Base-by-base conservation (phyloP, 345 rosid species). In the Acer yangbiense region DNA sequence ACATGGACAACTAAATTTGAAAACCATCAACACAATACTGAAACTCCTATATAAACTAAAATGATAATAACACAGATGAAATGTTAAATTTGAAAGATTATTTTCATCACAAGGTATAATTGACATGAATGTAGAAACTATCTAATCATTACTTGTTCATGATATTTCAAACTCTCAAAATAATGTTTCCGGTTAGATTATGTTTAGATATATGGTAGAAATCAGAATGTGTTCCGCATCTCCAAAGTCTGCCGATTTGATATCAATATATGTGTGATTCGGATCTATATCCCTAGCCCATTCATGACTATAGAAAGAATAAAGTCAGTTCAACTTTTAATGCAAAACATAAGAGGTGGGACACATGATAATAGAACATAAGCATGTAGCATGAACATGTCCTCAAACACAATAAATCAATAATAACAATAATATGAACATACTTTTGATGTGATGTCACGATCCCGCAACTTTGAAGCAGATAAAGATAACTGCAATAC, bases 401-500 rank as follows among this genome's bases (percentile, higher is more conserved):
- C 32, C 32, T 29, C 9, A 18, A 8, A 18, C 21, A 18, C 21
- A 48, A 23, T 17, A 74, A 4, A 74, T 41, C 58, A 63, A 12
- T n/a, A 27, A 20, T 48, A 21, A 74, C 21, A 17, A 29, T 46
- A 29, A 48, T 39, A 55, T 23, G 21, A 35, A 46, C 77, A 46
- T 76, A 93, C 98, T 93, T 93, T 95, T 64, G 98, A 95, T 63
- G 88, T 74, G 75, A 91, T 63, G 80, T 95, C 98, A 62, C 87
- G 89, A 83, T 95, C 94, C 29, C 80, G 76, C 76, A 95, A 87
- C 68, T 89, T 89, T 29, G 90, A 86, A 71, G 93, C 97, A 17
- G 97, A 93, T 71, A 91, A 69, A 74, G 93, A 81, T 77, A 95
- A 72, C 98, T 93, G 91, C 86, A 86, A 41, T 18, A 68, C 29